These are phyloP conservation scores for Tylopilus rubrobrunneus DNA, from an alignment of 768 basidiomycete species.

Conservation along the genomic window DNA sequence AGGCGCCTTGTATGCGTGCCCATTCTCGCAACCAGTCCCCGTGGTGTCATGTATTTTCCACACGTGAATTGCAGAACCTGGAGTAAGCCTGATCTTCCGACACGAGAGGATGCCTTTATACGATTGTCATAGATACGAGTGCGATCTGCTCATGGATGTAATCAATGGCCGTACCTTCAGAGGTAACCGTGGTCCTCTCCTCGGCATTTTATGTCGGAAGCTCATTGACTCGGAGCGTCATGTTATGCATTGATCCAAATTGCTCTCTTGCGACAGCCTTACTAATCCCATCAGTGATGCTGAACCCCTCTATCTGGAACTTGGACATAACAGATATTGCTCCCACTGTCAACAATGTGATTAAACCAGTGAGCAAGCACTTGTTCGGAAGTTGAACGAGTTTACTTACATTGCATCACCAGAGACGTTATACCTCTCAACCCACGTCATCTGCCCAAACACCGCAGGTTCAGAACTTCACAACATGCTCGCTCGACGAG, in stretches of 20 bases:
- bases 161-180: conserved; percentile 34
- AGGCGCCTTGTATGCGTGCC: conserved; percentile 41
- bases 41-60: conserved; percentile 38
- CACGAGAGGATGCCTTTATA: background rate
- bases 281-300: conserved; percentile 33
- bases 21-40: conserved; percentile 38
- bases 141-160: conserved; percentile 37
- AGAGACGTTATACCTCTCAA: conserved; percentile 35
- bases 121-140: conserved; percentile 32
- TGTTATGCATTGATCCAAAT: background rate
- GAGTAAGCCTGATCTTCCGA: conserved; percentile 27
- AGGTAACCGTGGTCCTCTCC: conserved; percentile 30
- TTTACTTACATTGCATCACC: background rate
- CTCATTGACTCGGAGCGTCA: too few species aligned
- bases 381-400: too few species aligned
- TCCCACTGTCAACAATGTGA: too few species aligned
- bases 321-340: too few species aligned
- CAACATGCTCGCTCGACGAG: conserved; percentile 36
- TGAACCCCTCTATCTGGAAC: too few species aligned
- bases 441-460: conserved; percentile 21
- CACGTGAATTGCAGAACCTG: conserved; percentile 32
- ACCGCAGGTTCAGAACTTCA: conserved; percentile 37
- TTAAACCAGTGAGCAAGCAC: too few species aligned
- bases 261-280: conserved; percentile 20
- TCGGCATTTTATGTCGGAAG: too few species aligned